Evolutionary conservation across 2,329 filamentous ascomycete genomes (phyloP).

Genomic region (Fusarium coffeatum): DNA sequence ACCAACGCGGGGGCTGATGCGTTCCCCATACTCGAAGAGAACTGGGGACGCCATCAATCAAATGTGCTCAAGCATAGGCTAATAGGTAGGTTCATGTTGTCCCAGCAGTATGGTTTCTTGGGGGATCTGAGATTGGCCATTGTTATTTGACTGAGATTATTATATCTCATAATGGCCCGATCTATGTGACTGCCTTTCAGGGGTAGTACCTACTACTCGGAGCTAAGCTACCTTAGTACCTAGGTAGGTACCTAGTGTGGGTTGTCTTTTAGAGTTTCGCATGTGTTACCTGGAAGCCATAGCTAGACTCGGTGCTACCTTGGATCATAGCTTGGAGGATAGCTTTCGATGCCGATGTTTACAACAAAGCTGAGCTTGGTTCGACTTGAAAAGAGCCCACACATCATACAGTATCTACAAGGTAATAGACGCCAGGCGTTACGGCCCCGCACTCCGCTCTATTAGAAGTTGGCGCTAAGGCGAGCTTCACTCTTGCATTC

Average conservation of each 20-base stretch:
- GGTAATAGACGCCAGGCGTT: constrained; percentile 12
- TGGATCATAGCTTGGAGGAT: background rate
- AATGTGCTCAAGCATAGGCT: background rate
- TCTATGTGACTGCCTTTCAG: background rate
- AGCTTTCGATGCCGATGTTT: constrained; percentile 2
- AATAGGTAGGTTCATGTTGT: background rate
- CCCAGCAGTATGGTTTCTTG: background rate
- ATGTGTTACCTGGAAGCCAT: background rate
- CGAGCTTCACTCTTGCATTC: constrained; percentile 25
- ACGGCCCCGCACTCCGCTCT: constrained; percentile 39
- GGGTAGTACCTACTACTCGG: background rate
- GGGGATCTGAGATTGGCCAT: background rate
- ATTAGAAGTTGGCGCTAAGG: constrained; percentile 26
- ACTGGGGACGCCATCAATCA: background rate
- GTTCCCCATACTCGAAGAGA: background rate
- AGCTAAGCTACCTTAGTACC: background rate
- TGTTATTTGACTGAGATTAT: background rate
- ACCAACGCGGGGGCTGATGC: background rate
- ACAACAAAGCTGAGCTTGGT: constrained; percentile 2
- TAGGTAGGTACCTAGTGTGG: too few relatives aligned
- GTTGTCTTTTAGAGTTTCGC: background rate
- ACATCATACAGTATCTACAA: background rate
- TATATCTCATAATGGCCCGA: background rate
- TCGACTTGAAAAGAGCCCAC: constrained; percentile 11
- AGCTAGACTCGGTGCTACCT: background rate